These are phyloP conservation scores for Russula abietina DNA, from an alignment of 768 basidiomycete genomes.

Conservation along the genomic window DNA sequence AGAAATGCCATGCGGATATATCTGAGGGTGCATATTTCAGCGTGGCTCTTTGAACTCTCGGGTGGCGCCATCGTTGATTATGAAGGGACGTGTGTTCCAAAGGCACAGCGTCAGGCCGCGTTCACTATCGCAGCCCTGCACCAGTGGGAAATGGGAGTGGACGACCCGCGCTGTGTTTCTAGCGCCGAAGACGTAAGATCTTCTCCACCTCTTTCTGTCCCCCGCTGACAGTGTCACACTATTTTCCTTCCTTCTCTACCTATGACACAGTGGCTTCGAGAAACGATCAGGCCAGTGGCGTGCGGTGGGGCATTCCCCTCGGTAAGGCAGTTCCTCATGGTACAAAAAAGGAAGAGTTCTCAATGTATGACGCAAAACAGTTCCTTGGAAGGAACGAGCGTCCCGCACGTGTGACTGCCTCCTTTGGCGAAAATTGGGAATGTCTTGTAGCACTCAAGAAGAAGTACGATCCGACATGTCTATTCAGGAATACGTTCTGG, in stretches of 20 bases:
- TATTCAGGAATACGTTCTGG: slow-evolving; percentile 80
- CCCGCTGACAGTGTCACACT: slow-evolving; percentile 14
- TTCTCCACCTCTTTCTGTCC: slow-evolving; percentile 1
- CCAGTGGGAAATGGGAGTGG: slow-evolving; percentile 83
- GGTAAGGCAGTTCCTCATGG: slow-evolving; percentile 42
- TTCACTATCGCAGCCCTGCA: slow-evolving; percentile 88
- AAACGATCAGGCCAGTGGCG: slow-evolving; percentile 62
- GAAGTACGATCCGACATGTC: slow-evolving; percentile 65
- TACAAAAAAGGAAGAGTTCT: background rate
- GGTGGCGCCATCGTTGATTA: slow-evolving; percentile 74
- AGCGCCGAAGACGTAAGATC: slow-evolving; percentile 73
- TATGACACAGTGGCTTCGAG: slow-evolving; percentile 65
- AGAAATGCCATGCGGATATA: background rate
- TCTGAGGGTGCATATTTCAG: slow-evolving; percentile 34
- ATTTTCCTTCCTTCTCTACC: background rate
- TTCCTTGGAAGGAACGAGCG: slow-evolving; percentile 71
- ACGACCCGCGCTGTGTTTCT: slow-evolving; percentile 73
- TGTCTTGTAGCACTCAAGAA: slow-evolving; percentile 67
- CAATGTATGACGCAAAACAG: slow-evolving; percentile 35
- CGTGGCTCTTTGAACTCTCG: slow-evolving; percentile 89
- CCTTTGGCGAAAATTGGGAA: slow-evolving; percentile 70
- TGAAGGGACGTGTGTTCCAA: slow-evolving; percentile 69
- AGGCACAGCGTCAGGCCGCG: slow-evolving; percentile 67
- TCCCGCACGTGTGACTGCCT: slow-evolving; percentile 53
- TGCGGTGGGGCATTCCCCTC: slow-evolving; percentile 80